Evolutionary conservation across 1,284 basidiomycete species (phyloP).

Genomic region (Apiotrichum domesticum): DNA sequence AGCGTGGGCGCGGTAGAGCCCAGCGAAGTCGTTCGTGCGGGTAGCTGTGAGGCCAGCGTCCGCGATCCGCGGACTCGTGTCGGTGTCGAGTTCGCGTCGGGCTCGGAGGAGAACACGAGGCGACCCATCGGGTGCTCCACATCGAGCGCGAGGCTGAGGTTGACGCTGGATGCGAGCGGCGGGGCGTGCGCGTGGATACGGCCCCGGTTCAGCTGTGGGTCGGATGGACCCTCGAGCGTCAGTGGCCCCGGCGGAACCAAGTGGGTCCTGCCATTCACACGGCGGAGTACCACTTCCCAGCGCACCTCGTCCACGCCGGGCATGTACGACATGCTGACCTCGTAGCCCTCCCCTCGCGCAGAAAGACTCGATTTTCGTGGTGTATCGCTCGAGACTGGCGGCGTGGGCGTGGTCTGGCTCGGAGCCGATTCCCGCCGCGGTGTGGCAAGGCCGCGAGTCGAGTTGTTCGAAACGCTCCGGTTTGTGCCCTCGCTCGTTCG

Average conservation of each 20-base stretch:
- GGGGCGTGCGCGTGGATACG: slow-evolving; percentile 9
- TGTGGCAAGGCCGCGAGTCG: too few species aligned
- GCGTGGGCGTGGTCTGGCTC: neutral
- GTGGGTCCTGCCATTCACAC: neutral
- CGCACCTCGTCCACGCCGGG: slow-evolving; percentile 26
- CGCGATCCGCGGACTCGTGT: slow-evolving; percentile 1
- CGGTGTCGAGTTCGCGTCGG: slow-evolving; percentile 16
- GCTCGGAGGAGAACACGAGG: slow-evolving; percentile 35
- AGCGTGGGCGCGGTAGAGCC: neutral
- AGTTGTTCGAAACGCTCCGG: too few species aligned
- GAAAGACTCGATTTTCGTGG: too few species aligned
- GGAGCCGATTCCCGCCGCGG: neutral
- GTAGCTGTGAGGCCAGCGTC: neutral
- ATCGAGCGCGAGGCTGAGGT: slow-evolving; percentile 34
- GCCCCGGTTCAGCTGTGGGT: too few species aligned
- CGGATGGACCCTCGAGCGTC: neutral
- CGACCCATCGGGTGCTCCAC: slow-evolving; percentile 29
- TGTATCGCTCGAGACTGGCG: neutral
- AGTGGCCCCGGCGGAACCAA: neutral
- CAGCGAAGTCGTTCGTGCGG: neutral
- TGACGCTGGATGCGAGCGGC: slow-evolving; percentile 29
- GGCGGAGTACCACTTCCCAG: slow-evolving; percentile 34
- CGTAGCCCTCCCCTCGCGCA: slow-evolving; percentile 15
- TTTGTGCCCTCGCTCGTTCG: neutral
- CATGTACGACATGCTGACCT: slow-evolving; percentile 27